Base-by-base conservation (phyloP, 164 flowering plant genomes). In the Sextonia rubra region DNA sequence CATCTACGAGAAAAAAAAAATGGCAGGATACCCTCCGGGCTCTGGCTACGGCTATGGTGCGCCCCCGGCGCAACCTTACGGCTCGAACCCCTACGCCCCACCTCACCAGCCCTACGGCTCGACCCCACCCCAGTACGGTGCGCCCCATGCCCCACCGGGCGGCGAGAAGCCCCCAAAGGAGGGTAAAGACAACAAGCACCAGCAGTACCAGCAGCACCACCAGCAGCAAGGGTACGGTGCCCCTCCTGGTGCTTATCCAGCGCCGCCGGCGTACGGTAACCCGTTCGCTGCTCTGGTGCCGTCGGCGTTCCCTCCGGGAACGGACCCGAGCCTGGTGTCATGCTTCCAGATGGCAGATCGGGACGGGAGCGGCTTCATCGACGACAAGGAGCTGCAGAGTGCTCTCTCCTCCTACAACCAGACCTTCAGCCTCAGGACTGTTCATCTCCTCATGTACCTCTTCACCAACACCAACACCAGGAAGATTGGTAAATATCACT, bases 341-440 rank as follows among this genome's bases (percentile, higher is more conserved):
- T 86, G 89, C 76, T 95, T 91, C 71, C 90, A 93, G 80, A 11
- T 77, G 65, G 94, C 91, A 4, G 99, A 95, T 69, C 86, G 66
- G 78, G 94, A 93, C 74, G 88, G 97, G 1, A 92, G 92, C 69
- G 98, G 97, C 12, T 78, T 90, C 37, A 90, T 96, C 44, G 99
- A 96, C 68, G 99, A 96, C 30, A 83, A 83, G 82, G 99, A 93
- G 87, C 69, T 96, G 76, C 97, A 93, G 85, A 63, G 82, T 30
- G 97, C 93, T 6, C 80, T 96, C 4, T 88, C 97, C 3, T 83
- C 90, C 15, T 90, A 88, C 69, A 86, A 88, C 73, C 91, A 89
- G 84, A 83, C 79, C 74, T 96, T 96, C 75, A 87, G 92, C 71
- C 25, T 91, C 62, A 80, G 97, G 64, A 93, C 98, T 23, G 94